Conservation (phyloP, 2,329 filamentous ascomycete species). For the Verticillium nubilum region DNA sequence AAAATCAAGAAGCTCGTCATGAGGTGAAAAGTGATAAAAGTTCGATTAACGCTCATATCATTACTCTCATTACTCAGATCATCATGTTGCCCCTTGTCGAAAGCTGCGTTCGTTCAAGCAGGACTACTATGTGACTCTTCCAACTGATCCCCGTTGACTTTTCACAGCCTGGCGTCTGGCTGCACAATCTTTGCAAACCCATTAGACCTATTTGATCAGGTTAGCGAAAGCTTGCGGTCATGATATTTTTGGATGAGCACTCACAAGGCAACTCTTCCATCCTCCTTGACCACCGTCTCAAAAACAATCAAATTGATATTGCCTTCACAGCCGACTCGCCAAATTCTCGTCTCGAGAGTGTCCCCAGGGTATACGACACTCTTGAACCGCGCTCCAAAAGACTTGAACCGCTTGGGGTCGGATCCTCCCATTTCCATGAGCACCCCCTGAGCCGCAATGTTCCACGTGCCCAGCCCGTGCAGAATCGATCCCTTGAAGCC, state of each 20-base stretch:
- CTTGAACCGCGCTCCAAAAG: slow-evolving; percentile 38
- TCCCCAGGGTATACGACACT: slow-evolving; percentile 42
- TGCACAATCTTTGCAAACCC: slow-evolving; percentile 24
- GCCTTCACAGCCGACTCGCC: slow-evolving; percentile 25
- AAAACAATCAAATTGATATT: slow-evolving; percentile 28
- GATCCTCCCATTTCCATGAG: slow-evolving; percentile 32
- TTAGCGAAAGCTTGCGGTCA: slow-evolving; percentile 14
- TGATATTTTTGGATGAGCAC: not conserved
- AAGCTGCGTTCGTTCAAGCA: no score
- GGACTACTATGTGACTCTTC: no score
- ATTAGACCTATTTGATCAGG: slow-evolving; percentile 16
- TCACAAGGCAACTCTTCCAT: slow-evolving; percentile 29
- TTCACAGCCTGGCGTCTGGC: slow-evolving; percentile 20
- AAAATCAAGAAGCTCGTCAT: no score
- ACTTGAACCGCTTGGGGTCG: slow-evolving; percentile 31
- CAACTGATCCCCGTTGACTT: not conserved
- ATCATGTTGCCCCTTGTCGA: no score
- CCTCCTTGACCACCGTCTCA: slow-evolving; percentile 31
- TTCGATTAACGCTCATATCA: slow-evolving; percentile 2
- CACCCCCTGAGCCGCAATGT: slow-evolving; percentile 37
- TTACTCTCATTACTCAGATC: no score
- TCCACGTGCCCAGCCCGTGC: slow-evolving; percentile 42
- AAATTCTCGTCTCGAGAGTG: slow-evolving; percentile 35
- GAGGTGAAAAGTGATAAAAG: no score
- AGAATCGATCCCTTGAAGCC: slow-evolving; percentile 40